Evolutionary conservation across 257 asterid species (phyloP).

Genomic region (Fraxinus americana): DNA sequence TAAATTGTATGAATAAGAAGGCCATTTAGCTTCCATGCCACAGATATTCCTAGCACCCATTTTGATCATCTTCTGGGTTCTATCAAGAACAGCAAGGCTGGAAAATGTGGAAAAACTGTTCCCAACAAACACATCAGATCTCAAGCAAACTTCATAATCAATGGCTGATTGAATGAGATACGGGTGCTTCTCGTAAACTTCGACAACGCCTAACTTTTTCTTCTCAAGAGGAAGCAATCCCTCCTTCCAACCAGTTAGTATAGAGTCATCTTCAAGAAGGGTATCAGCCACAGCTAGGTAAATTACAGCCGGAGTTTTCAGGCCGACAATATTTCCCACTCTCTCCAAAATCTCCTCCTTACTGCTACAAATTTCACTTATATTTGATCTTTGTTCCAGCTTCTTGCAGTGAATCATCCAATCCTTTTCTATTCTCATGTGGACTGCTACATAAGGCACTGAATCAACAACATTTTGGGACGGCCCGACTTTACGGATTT

Average conservation of each 20-base stretch:
- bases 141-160: constrained; percentile 90
- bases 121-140: constrained; percentile 81
- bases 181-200: constrained; percentile 61
- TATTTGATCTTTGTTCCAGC: constrained; percentile 38
- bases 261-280: constrained; percentile 75
- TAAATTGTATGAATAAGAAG: constrained; percentile 75
- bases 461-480: not conserved
- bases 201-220: constrained; percentile 68
- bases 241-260: constrained; percentile 67
- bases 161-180: constrained; percentile 85
- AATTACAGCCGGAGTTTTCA: constrained; percentile 50
- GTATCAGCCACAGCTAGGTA: constrained; percentile 88
- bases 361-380: constrained; percentile 43
- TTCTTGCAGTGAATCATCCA: constrained; percentile 88
- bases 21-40: constrained; percentile 55
- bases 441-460: constrained; percentile 72
- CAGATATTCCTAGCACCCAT: constrained; percentile 44
- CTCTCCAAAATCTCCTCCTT: constrained; percentile 40
- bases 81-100: constrained; percentile 87
- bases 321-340: constrained; percentile 50
- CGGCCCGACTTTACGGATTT: constrained; percentile 15
- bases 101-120: constrained; percentile 97
- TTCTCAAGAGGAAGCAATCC: constrained; percentile 72
- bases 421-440: constrained; percentile 93
- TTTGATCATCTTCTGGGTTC: constrained; percentile 70